Evolutionary conservation across 1,284 basidiomycete species (phyloP), one percentile per base, ranked within the genome.

Genomic region (Malassezia yamatoensis): DNA sequence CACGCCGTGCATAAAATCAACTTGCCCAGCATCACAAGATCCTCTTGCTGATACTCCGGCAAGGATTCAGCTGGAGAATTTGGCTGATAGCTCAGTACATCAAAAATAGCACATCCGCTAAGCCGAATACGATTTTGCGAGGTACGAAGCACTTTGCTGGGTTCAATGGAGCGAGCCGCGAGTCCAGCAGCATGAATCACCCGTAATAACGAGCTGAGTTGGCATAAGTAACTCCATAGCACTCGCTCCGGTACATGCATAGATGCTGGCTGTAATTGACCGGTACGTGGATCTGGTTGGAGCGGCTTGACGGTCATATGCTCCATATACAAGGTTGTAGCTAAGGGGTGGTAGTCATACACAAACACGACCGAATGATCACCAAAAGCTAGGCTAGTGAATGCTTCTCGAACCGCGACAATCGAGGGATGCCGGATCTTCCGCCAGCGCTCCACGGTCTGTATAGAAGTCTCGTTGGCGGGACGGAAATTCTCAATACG

Each of bases 191-290:
- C 85, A 72, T 98, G 94, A 0, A 88, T 84, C 32, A 81, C 82
- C 75, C 86, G 90, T 74, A 98, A 82, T 0, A 88, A 90, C 61
- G 83, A 85, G 2, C 86, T 85, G 51, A 98, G 83, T 76, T 99
- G 93, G 35, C 89, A 82, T 49, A 94, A 82, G 70, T 93, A 98
- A 15, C 86, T 87, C 93, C 94, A 99, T 11, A 99, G 74, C 0
- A 85, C 83, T n/a, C 84, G 80, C 75, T 99, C 94, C 0, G 86
- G 81, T 32, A 88, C 78, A 48, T 70, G 73, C 67, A 70, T 70
- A 37, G 63, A 60, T 5, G 65, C 67, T 0, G 67, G 49, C 48
- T 71, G 68, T 50, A 74, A 46, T 32, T 70, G 59, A 9, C 70
- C 70, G 11, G 71, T 73, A 10, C 68, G 64, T 2, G 69, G 69